Evolutionary conservation across 1,284 basidiomycete genomes (phyloP), one percentile per base, ranked within the genome.

Genomic region (Malassezia yamatoensis): DNA sequence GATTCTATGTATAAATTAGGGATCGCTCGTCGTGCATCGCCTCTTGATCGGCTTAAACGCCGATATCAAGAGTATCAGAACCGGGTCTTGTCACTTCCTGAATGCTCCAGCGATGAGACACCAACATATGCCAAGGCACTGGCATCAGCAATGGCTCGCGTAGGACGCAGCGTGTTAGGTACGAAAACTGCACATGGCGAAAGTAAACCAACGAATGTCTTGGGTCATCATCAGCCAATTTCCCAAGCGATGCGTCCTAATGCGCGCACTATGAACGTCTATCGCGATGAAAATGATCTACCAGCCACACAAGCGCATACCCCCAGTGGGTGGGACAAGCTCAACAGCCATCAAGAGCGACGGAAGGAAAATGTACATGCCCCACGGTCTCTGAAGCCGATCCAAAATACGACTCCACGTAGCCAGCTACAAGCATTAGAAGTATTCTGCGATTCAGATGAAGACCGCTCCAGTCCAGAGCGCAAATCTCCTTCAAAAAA

Each of bases 61-160:
- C 80, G 84, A 49, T 88, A 90, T 73, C 79, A 82, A 32, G 86
- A 90, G 39, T 96, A 91, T 75, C 84, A 87, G 62, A 85, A 85
- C 59, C 63, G 72, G 12, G 62, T 72, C 54, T 42, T 72, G n/a
- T 46, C 58, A 16, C 39, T 43, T 13, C 53, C 50, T 10, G 43
- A 44, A 16, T 21, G 36, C 8, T 38, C 60, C 5, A 24, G 52
- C 15, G 45, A 49, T 8, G 59, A 59, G 13, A 53, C 4, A 39
- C 43, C 37, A 12, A 51, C 24, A 40, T 70, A 70, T 24, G 54
- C 62, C 5, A 55, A 61, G 18, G 68, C 67, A 0, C 65, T 74
- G 29, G 53, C 59, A 12, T 58, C 56, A 1, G 69, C 72, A 48
- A 73, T 73, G 72, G 45, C 43, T 29, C 60, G 57, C 16, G 62